phyloP scores from a whole-genome alignment of 208 protist species.

The Leishmania turanica region DNA sequence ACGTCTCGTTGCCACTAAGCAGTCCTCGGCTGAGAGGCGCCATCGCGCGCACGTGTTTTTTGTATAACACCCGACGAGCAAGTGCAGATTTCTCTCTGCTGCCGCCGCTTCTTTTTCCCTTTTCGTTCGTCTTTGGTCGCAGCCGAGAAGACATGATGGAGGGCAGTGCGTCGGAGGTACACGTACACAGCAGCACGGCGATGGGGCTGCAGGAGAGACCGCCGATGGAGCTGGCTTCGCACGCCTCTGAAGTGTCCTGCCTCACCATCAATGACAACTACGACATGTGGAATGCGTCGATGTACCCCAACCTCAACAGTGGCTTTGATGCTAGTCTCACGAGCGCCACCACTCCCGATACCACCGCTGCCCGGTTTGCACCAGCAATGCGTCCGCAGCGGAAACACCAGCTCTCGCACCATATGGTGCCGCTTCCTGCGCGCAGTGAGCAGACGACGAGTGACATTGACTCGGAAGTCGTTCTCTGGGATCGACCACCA shows the following conservation, averaged over 20 bases:
- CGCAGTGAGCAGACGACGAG: neutral
- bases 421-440: neutral
- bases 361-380: neutral
- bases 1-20: neutral
- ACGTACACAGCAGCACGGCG: neutral
- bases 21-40: neutral
- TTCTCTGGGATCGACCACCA: slow-evolving; percentile 11
- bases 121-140: neutral
- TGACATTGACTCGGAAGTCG: neutral
- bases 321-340: neutral
- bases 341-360: neutral
- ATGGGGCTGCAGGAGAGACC: neutral
- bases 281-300: neutral
- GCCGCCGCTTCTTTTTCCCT: neutral
- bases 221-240: neutral
- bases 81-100: neutral
- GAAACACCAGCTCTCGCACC: no score
- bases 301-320: neutral
- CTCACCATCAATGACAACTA: neutral
- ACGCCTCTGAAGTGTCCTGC: neutral
- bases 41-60: neutral
- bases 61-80: neutral
- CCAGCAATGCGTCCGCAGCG: no score
- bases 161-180: neutral
- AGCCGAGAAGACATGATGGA: neutral